Percentiles rank a stretch among this genome's conserved stretches.
These are phyloP conservation scores for Pseudevernia furfuracea DNA, from an alignment of 495 filamentous ascomycete species.

Conservation along the genomic window DNA sequence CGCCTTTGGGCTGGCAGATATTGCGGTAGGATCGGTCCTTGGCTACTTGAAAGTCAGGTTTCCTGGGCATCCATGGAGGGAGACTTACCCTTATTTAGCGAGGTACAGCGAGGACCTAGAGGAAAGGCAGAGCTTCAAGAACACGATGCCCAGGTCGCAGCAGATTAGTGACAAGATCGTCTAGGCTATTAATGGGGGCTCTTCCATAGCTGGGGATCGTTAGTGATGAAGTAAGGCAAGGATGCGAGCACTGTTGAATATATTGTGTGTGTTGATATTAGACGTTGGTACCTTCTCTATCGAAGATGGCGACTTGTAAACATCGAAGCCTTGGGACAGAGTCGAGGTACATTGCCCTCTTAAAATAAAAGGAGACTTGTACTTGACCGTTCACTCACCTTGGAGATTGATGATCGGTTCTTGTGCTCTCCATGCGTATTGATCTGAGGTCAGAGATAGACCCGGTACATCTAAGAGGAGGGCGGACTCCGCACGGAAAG, in stretches of 20 bases:
- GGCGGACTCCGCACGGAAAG: no score
- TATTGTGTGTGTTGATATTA: no score
- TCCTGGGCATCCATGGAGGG: slow-evolving; percentile 9
- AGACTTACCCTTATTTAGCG: slow-evolving; percentile 4
- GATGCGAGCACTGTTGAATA: background rate
- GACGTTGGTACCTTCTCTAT: no score
- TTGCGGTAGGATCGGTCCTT: slow-evolving; percentile 7
- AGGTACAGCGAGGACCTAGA: slow-evolving; percentile 6
- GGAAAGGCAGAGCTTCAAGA: slow-evolving; percentile 6
- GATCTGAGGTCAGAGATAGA: no score
- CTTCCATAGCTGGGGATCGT: background rate
- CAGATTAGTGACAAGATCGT: slow-evolving; percentile 1
- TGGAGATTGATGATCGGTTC: no score
- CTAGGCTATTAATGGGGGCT: background rate
- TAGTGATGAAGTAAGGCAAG: background rate
- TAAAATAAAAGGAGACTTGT: no score
- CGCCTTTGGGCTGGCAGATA: slow-evolving; percentile 7
- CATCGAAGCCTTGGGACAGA: background rate
- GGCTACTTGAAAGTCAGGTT: slow-evolving; percentile 13
- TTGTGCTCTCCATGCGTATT: no score
- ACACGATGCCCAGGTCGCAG: slow-evolving; percentile 4
- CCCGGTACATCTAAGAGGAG: no score
- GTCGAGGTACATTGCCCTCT: background rate
- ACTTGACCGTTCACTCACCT: no score
- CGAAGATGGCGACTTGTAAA: no score